phyloP scores from a whole-genome alignment of 805 yeast species.

The Torulaspora gathmanii region DNA sequence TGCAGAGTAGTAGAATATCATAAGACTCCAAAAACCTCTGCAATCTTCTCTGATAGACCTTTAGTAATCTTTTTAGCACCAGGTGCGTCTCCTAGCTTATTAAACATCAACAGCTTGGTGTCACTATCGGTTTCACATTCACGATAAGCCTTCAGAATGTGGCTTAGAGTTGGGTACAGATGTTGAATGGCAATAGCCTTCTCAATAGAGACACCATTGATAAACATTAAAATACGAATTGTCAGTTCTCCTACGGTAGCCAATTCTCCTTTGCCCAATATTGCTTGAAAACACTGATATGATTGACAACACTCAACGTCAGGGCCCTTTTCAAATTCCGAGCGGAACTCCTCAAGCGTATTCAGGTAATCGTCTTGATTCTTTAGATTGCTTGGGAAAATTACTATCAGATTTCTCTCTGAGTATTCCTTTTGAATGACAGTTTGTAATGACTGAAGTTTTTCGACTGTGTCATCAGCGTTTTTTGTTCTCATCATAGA shows the following conservation, averaged over 20 bases:
- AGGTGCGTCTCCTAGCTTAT: slow-evolving; percentile 30
- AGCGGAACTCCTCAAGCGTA: slow-evolving; percentile 42
- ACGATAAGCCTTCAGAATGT: slow-evolving; percentile 37
- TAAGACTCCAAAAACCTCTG: slow-evolving; percentile 21
- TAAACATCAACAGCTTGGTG: slow-evolving; percentile 27
- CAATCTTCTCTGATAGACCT: slow-evolving; percentile 32
- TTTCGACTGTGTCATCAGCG: slow-evolving; percentile 65
- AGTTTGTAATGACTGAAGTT: slow-evolving; percentile 42
- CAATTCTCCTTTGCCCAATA: slow-evolving; percentile 64
- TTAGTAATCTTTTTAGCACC: slow-evolving; percentile 35
- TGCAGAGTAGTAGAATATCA: too few species aligned
- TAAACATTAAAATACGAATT: slow-evolving; percentile 68
- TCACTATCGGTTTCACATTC: slow-evolving; percentile 26
- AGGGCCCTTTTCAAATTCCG: slow-evolving; percentile 38
- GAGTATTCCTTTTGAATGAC: slow-evolving; percentile 45
- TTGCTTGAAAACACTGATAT: slow-evolving; percentile 54
- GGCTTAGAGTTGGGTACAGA: slow-evolving; percentile 63
- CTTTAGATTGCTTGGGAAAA: slow-evolving; percentile 47
- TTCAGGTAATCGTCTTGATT: slow-evolving; percentile 48
- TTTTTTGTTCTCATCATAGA: slow-evolving; percentile 62
- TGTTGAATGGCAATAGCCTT: slow-evolving; percentile 76
- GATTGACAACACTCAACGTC: slow-evolving; percentile 42
- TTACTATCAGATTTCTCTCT: slow-evolving; percentile 42
- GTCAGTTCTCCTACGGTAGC: slow-evolving; percentile 73
- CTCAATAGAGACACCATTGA: slow-evolving; percentile 77